Base-by-base conservation (phyloP, 2,329 filamentous ascomycete genomes). In the Epicoccum nigrum region DNA sequence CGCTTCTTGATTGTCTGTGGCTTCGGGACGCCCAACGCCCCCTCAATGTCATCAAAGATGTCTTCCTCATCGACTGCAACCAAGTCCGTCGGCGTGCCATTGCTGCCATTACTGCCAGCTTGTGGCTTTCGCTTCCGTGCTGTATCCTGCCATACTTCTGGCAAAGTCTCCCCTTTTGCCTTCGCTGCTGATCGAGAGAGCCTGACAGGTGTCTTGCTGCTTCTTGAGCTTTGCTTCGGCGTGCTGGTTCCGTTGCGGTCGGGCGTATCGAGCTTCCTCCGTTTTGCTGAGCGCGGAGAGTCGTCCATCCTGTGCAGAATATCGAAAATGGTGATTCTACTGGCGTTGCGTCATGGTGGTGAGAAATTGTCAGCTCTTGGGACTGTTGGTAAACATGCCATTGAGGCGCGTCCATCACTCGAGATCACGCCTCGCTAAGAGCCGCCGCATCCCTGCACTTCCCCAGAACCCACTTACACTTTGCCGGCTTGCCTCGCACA, bases 1-100 rank as follows among this genome's bases (percentile, higher is more conserved):
- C 51, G 46, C 3, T 47, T 45, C 17, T n/a, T n/a, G n/a, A 37
- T 30, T 42, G 34, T 31, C 3, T 48, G 44, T n/a, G 53, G 46
- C 28, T 45, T 37, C n/a, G 48, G 21, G 7, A 69, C 69, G 32
- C 71, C 56, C 45, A 75, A 58, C 7, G 74, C 76, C 23, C 75
- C 74, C 37, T 77, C 76, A 28, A 77, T 73, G 44, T 78, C 75
- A 49, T 77, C 75, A 54, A 76, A 77, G 12, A 76, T 55, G 41
- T 75, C 74, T 23, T 67, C 59, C 6, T 69, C 58, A 17, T 64
- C 53, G 33, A 40, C 19, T 8, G 15, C 45, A 17, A 31, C 45
- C 32, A 37, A 35, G 32, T 47, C 55, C 4, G 45, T 50, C 28
- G 49, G 35, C 34, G 49, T 54, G 39, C 57, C 56, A 11, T 58